Evolutionary conservation across 1,284 basidiomycete genomes (phyloP).

Genomic region (Mrakiaceae sp.): DNA sequence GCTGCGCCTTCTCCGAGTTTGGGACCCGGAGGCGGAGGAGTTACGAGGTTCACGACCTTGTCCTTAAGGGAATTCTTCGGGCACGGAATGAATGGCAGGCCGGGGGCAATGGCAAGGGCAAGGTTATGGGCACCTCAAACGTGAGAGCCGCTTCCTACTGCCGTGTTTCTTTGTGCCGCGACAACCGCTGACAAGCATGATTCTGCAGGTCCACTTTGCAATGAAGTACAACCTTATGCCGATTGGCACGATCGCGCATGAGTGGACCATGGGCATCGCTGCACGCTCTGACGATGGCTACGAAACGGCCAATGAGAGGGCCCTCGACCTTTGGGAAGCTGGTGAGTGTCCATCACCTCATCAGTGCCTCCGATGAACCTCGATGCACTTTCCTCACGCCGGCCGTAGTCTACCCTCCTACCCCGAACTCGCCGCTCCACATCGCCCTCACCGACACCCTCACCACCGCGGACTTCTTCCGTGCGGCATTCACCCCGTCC

Average conservation of each 20-base stretch:
- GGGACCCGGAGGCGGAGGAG: conserved; percentile 82
- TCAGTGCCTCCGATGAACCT: not conserved
- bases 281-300: conserved; percentile 59
- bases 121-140: conserved; percentile 76
- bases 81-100: conserved; percentile 43
- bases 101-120: conserved; percentile 37
- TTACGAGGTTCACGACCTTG: conserved; percentile 64
- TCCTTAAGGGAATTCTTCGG: conserved; percentile 56
- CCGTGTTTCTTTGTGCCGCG: too few species aligned
- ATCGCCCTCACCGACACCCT: conserved; percentile 89
- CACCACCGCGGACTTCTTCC: conserved; percentile 69
- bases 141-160: conserved; percentile 35
- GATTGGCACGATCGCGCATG: conserved; percentile 81
- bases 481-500: conserved; percentile 50
- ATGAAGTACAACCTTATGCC: conserved; percentile 55
- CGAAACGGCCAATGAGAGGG: conserved; percentile 55
- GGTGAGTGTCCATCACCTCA: conserved; percentile 21
- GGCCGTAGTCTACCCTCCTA: conserved; percentile 46
- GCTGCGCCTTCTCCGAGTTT: conserved; percentile 79
- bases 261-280: conserved; percentile 92
- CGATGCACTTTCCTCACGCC: too few species aligned
- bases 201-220: conserved; percentile 55
- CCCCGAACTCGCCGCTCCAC: conserved; percentile 41
- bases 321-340: conserved; percentile 73
- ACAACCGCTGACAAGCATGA: not conserved